These are phyloP conservation scores for Suhomyces coccinellae DNA, from an alignment of 1,139 yeast species.

Conservation along the genomic window DNA sequence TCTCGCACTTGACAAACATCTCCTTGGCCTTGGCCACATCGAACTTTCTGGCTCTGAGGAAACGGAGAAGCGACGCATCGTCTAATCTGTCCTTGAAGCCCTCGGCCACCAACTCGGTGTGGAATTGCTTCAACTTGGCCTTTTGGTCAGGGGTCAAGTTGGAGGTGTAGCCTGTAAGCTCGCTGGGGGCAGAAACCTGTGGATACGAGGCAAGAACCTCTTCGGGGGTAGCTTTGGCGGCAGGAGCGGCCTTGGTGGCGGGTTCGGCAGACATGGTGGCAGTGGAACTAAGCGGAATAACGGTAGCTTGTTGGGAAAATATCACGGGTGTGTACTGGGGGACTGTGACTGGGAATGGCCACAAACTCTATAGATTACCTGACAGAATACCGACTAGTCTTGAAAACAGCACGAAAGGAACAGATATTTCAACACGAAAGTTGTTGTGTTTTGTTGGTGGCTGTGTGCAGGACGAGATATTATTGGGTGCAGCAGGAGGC, in stretches of 20 bases:
- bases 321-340: background rate
- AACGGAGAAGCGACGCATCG: constrained; percentile 86
- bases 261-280: constrained; percentile 7
- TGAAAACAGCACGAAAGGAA: constrained; percentile 2
- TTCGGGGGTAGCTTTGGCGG: constrained; percentile 18
- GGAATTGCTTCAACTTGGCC: constrained; percentile 56
- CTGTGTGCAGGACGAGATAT: constrained; percentile 9
- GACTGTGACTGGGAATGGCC: background rate
- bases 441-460: constrained; percentile 8
- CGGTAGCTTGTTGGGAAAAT: background rate
- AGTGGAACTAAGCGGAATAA: background rate
- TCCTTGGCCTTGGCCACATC: constrained; percentile 74
- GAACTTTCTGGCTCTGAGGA: constrained; percentile 93
- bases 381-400: background rate
- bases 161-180: constrained; percentile 78
- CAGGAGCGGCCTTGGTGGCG: background rate
- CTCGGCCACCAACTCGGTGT: constrained; percentile 54
- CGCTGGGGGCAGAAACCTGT: constrained; percentile 60
- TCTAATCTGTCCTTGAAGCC: constrained; percentile 79
- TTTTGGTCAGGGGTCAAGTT: constrained; percentile 71
- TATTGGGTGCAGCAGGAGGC: background rate
- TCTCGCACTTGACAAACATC: constrained; percentile 87
- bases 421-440: constrained; percentile 10
- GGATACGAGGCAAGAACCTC: constrained; percentile 57
- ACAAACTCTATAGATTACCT: constrained; percentile 1